A percentile compares a stretch with the other conserved stretches of the same genome.
Conservation (phyloP, 75 land plant genomes). For the Isoetes taiwanensis region DNA sequence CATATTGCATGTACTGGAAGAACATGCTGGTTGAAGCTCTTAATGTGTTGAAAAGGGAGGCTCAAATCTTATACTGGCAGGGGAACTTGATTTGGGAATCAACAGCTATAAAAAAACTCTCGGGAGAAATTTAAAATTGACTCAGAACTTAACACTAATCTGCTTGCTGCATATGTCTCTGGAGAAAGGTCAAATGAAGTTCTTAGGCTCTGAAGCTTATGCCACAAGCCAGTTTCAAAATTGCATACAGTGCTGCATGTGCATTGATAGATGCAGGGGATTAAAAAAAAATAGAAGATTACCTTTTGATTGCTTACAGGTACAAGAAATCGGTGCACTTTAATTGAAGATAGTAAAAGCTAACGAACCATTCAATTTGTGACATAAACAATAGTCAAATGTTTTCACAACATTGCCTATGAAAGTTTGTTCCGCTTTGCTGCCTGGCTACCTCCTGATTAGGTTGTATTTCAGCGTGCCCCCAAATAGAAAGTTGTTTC, state of each 20-base stretch:
- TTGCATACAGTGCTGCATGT: constrained; percentile 92
- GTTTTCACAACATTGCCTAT: too few relatives aligned
- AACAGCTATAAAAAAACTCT: constrained; percentile 50
- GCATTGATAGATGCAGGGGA: constrained; percentile 60
- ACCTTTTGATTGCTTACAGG: constrained; percentile 72
- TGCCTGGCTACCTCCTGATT: too few relatives aligned
- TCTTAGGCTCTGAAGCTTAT: constrained; percentile 48
- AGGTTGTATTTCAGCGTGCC: too few relatives aligned
- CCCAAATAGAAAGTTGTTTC: too few relatives aligned
- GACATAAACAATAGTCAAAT: too few relatives aligned
- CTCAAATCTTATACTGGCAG: constrained; percentile 69
- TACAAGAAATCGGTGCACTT: constrained; percentile 16
- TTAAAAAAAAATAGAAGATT: constrained; percentile 68
- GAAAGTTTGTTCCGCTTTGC: too few relatives aligned
- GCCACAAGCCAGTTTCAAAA: constrained; percentile 65
- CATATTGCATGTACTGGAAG: constrained; percentile 83
- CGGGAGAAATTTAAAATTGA: constrained; percentile 47
- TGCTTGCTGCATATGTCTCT: constrained; percentile 65
- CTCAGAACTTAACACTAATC: constrained; percentile 64
- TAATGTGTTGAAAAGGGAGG: constrained; percentile 55
- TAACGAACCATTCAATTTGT: too few relatives aligned
- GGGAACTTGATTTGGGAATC: constrained; percentile 67
- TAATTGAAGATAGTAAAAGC: too few relatives aligned
- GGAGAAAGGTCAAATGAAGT: constrained; percentile 80
- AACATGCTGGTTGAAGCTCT: constrained; percentile 66